A percentile compares a stretch with the other conserved stretches of the same genome.
phyloP scores from a whole-genome alignment of 805 yeast genomes.

The Wickerhamiella parazyma region DNA sequence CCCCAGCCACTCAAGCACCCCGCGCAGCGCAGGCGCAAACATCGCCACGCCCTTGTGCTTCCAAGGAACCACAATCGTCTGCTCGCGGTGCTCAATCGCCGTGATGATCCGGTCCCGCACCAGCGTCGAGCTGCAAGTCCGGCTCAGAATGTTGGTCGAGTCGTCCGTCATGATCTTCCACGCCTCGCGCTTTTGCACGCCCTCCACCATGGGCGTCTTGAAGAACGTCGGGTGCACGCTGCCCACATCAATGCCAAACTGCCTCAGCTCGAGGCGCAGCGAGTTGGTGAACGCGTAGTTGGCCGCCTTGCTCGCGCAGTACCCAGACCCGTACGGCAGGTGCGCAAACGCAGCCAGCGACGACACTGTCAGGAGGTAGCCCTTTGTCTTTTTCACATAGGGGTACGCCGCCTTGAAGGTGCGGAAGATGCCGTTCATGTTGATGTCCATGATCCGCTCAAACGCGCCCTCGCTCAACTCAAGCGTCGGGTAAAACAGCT shows the following conservation, averaged over 20 bases:
- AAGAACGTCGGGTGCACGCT: slow-evolving; percentile 9
- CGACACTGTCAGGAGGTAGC: slow-evolving; percentile 5
- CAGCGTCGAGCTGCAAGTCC: neutral
- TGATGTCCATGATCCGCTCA: slow-evolving; percentile 9
- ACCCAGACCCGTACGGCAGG: neutral
- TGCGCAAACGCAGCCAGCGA: slow-evolving; percentile 11
- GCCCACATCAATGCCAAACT: slow-evolving; percentile 6
- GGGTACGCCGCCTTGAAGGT: slow-evolving; percentile 11
- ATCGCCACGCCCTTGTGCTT: neutral
- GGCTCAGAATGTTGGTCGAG: neutral
- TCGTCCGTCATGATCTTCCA: slow-evolving; percentile 5
- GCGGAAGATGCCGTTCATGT: slow-evolving; percentile 8
- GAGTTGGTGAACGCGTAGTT: slow-evolving; percentile 5
- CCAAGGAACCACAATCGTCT: slow-evolving; percentile 5
- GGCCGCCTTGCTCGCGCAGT: slow-evolving; percentile 9
- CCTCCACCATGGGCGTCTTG: slow-evolving; percentile 8
- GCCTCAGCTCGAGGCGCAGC: slow-evolving; percentile 7
- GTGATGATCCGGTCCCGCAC: neutral
- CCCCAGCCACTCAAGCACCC: slow-evolving; percentile 1
- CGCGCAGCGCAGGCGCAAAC: neutral
- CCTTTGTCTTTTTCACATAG: slow-evolving; percentile 7
- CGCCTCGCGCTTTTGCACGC: slow-evolving; percentile 2
- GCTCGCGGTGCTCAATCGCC: slow-evolving; percentile 5
- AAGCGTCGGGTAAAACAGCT: slow-evolving; percentile 3
- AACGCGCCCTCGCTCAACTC: slow-evolving; percentile 1